These are phyloP conservation scores for Puccinia polysora DNA, from an alignment of 1,284 basidiomycete genomes.

Conservation along the genomic window DNA sequence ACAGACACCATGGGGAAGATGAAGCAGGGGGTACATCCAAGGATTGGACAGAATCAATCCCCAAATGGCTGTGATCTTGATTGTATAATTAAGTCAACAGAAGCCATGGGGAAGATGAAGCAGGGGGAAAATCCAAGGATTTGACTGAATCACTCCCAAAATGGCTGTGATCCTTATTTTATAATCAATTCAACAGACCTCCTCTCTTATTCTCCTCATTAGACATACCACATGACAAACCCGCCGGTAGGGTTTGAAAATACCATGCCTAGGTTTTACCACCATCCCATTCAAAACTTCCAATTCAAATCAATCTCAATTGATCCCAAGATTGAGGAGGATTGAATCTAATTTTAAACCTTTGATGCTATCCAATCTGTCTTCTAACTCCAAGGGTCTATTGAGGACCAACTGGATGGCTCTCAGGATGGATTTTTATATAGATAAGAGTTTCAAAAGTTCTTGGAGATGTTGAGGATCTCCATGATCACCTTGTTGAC, in stretches of 20 bases:
- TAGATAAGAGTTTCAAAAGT: background rate
- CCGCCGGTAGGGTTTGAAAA: conserved; percentile 11
- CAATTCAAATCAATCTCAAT: conserved; percentile 1
- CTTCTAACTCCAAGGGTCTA: background rate
- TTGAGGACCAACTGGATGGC: conserved; percentile 4
- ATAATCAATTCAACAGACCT: no score
- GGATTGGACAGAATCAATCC: no score
- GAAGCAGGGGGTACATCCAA: no score
- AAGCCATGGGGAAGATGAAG: no score
- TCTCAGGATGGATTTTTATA: background rate
- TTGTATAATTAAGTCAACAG: no score
- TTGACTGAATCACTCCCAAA: no score
- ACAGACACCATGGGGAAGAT: no score
- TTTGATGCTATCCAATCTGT: background rate
- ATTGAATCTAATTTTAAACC: background rate
- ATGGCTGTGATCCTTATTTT: no score
- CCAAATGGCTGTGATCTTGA: no score
- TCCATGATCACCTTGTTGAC: background rate
- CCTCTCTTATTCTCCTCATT: background rate
- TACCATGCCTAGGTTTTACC: conserved; percentile 3
- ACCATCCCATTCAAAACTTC: conserved; percentile 22
- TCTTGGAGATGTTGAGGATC: background rate
- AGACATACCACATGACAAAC: conserved; percentile 24
- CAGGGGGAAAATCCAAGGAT: no score
- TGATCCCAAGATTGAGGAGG: background rate